Evolutionary conservation across 78 protist genomes (phyloP).

Genomic region (Dictyostelium purpureum): DNA sequence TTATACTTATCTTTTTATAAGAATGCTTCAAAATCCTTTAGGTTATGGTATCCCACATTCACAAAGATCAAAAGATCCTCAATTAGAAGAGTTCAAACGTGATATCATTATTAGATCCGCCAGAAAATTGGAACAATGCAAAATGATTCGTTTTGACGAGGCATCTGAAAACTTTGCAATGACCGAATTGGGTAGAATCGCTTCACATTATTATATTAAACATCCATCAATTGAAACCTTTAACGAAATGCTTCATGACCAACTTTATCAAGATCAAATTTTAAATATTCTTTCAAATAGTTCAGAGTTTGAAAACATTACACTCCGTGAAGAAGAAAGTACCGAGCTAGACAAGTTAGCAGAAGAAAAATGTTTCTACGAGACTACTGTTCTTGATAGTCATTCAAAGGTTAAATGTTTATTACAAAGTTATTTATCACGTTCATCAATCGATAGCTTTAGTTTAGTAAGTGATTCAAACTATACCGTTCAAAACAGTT

Average conservation of each 20-base stretch:
- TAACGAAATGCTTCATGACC: constrained; percentile 54
- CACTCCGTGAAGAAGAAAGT: constrained; percentile 92
- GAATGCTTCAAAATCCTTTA: constrained; percentile 96
- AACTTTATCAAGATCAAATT: constrained; percentile 85
- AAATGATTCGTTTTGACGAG: constrained; percentile 93
- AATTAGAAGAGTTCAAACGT: constrained; percentile 26
- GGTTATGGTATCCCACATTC: constrained; percentile 90
- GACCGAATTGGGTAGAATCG: constrained; percentile 91
- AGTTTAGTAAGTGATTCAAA: constrained; percentile 89
- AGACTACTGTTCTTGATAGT: neutral
- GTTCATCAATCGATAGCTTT: constrained; percentile 71
- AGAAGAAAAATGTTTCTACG: constrained; percentile 1
- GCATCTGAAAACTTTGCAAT: constrained; percentile 72
- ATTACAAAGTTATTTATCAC: constrained; percentile 92
- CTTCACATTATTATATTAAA: constrained; percentile 95
- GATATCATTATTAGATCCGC: constrained; percentile 85
- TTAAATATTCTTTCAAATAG: constrained; percentile 81
- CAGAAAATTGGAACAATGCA: constrained; percentile 71
- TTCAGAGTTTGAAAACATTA: constrained; percentile 92
- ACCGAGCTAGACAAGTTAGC: constrained; percentile 88
- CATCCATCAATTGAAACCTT: constrained; percentile 86
- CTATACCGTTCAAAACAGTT: constrained; percentile 89
- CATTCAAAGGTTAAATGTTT: constrained; percentile 86
- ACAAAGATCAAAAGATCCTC: constrained; percentile 83
- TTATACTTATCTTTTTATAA: constrained; percentile 95